Base-by-base conservation (phyloP, 2,329 filamentous ascomycete genomes). In the Fusarium sp. region DNA sequence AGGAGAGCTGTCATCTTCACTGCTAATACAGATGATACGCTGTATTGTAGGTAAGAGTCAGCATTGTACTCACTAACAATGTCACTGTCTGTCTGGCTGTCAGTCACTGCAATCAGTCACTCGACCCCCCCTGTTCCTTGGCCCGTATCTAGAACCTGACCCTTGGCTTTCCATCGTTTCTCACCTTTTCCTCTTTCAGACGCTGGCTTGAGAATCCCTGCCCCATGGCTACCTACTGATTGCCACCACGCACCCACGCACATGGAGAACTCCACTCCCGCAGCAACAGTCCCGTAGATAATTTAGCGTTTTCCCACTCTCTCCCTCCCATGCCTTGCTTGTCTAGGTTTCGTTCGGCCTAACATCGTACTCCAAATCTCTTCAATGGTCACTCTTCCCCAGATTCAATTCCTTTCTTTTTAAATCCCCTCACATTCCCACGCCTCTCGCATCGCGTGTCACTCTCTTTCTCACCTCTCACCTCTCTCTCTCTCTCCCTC, bases 331-430 rank as follows among this genome's bases (percentile, higher is more conserved):
- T 45, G 59, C 33, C 11, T 28, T 35, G 22, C 63, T 36, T 56
- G 36, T 26, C 38, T 56, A 33, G 47, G 47, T 31, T 26, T 26
- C 51, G 35, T 38, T 26, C 41, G 39, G 41, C 26, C 31, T 10
- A 47, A 28, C 44, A 22, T 38, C 26, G 24, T 70, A 70, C 66
- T 65, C 66, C 59, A 70, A 70, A 70, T 70, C 63, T 70, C 66
- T 70, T 70, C 66, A 48, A 58, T 48, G 66, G 35, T 22, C 47
- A 35, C 39, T 58, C 41, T 70, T 70, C 67, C 67, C 67, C 67
- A 59, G 67, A 70, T 70, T 69, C 49, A 35, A 66, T 66, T 68
- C 26, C 26, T 63, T 57, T 64, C 35, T 75, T 66, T 63, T 71
- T 73, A 60, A 71, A 38, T 58, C 59, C 47, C 58, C 38, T 63